A percentile compares a stretch with the other conserved stretches of the same genome.
Conservation (phyloP, 768 basidiomycete species). For the Suillus ampliporus region DNA sequence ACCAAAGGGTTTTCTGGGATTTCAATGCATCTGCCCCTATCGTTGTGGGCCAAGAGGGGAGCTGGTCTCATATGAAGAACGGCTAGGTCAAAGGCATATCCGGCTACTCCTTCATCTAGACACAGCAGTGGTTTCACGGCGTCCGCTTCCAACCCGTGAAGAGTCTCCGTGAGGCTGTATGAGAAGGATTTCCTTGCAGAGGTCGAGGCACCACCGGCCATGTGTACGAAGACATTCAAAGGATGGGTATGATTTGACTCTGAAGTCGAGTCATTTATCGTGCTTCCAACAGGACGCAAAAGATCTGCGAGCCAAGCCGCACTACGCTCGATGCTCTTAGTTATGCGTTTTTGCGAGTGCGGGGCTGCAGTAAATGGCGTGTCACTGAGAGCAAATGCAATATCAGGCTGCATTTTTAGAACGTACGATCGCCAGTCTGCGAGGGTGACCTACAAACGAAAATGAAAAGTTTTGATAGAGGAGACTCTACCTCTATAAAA, state of each 20-base stretch:
- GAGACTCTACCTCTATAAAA: slow-evolving; percentile 8
- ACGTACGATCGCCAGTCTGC: slow-evolving; percentile 61
- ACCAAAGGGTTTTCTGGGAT: slow-evolving; percentile 17
- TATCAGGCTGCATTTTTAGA: slow-evolving; percentile 61
- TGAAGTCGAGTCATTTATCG: not conserved
- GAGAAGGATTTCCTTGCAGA: slow-evolving; percentile 72
- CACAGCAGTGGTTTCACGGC: slow-evolving; percentile 53
- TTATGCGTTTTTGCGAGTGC: slow-evolving; percentile 78
- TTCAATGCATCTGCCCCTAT: not conserved
- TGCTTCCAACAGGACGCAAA: slow-evolving; percentile 41
- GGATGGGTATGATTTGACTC: slow-evolving; percentile 20
- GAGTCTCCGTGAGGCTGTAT: slow-evolving; percentile 55
- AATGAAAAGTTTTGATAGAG: slow-evolving; percentile 2
- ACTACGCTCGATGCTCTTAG: slow-evolving; percentile 77
- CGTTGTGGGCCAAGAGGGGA: slow-evolving; percentile 10
- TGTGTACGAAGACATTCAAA: slow-evolving; percentile 66
- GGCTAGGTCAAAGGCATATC: slow-evolving; percentile 75
- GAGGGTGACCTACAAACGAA: slow-evolving; percentile 53
- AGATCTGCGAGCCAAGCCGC: slow-evolving; percentile 65
- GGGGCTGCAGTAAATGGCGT: slow-evolving; percentile 67
- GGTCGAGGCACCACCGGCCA: slow-evolving; percentile 64
- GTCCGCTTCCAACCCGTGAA: slow-evolving; percentile 61
- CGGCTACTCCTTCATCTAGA: slow-evolving; percentile 71
- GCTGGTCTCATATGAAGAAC: slow-evolving; percentile 40
- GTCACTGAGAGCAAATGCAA: slow-evolving; percentile 75